Percentiles rank a stretch among this genome's conserved stretches.
These are phyloP conservation scores for Coniochaeta ligniaria DNA, from an alignment of 2,329 filamentous ascomycete genomes.

Conservation along the genomic window DNA sequence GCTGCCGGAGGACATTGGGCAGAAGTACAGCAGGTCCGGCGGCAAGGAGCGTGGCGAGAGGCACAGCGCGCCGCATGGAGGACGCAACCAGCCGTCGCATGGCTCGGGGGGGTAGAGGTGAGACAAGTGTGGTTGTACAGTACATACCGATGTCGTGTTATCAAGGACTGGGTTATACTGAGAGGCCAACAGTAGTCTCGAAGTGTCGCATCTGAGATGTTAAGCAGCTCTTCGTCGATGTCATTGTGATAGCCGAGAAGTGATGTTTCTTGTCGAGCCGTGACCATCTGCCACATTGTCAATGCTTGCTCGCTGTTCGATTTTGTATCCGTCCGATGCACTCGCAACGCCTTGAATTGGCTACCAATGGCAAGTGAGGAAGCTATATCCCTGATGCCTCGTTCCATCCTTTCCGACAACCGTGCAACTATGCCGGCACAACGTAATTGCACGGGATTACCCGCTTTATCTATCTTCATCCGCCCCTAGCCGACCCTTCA, in stretches of 20 bases:
- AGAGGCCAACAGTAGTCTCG: background rate
- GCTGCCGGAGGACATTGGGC: constrained; percentile 12
- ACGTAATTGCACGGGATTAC: background rate
- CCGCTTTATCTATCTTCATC: background rate
- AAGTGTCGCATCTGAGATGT: background rate
- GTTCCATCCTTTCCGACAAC: no score
- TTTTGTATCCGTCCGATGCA: no score
- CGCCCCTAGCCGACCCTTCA: background rate
- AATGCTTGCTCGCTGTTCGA: no score
- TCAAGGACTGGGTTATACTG: background rate
- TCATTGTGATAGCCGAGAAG: no score
- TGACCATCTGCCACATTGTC: no score
- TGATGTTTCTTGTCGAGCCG: no score
- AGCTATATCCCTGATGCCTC: no score
- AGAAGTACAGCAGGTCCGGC: constrained; percentile 10
- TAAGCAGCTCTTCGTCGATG: no score
- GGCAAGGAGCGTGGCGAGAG: constrained; percentile 9
- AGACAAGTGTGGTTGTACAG: no score
- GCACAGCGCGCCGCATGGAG: constrained; percentile 16
- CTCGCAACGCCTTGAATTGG: no score
- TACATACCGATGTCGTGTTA: background rate
- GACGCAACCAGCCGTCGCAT: constrained; percentile 4
- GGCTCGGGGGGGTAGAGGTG: no score
- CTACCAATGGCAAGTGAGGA: no score
- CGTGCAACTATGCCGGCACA: background rate